Evolutionary conservation across 495 filamentous ascomycete species (phyloP), one percentile per base, ranked within the genome.

Genomic region (Penicillium fimorum): DNA sequence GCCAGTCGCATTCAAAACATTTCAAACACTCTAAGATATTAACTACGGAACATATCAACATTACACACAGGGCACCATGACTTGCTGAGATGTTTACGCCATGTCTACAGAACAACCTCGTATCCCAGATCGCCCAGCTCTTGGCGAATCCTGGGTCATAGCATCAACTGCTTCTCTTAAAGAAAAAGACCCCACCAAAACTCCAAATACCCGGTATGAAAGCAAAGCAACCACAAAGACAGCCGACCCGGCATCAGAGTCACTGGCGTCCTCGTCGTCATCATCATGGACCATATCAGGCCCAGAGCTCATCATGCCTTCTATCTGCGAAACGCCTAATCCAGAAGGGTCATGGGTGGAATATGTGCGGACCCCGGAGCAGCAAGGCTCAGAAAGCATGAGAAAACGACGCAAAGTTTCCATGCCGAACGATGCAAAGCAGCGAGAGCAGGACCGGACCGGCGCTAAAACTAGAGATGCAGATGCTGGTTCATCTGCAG

Each of bases 241-340:
- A 25, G 9, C 44, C 29, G 43, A 40, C 1, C 32, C 66, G 56
- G 47, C 57, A 30, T 61, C 67, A 11, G 64, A 70, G 29, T 70
- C 71, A 13, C 62, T 65, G 17, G 49, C 58, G 4, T 65, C 67
- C 15, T 71, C 66, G 17, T 49, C 61, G 33, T 73, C 67, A 12
- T 73, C 68, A 40, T 53, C 56, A 32, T 62, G 57, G 63, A 58
- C 55, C 13, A 59, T 67, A 44, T 68, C 72, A 13, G 76, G 76
- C 13, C 76, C 74, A 4, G 74, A 79, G 47, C 68, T 79, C 7
- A 69, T 79, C 37, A 79, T 79, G 76, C 76, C 76, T 2, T 77
- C 74, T 5, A 75, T 79, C 24, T 70, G 71, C 55, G 73, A 75
- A 46, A 57, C 63, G 2, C 64, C 70, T 11, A 65, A 71, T 30